These are phyloP conservation scores for Mucor ambiguus DNA, from an alignment of 371 early-diverging fungal species.

Conservation along the genomic window DNA sequence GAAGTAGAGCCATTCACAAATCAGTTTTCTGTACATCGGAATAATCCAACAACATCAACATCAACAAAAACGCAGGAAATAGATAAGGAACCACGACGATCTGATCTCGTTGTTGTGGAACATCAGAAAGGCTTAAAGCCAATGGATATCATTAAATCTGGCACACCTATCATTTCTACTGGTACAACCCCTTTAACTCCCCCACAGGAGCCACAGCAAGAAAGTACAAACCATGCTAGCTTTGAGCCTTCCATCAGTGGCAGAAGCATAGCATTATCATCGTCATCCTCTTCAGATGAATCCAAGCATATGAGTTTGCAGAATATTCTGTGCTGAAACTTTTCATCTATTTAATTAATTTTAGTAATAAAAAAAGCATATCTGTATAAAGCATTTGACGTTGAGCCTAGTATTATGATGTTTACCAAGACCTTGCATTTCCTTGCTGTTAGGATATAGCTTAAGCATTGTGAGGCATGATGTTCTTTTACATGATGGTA, in stretches of 20 bases:
- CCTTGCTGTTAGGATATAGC: too few relatives aligned
- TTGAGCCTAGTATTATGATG: not conserved
- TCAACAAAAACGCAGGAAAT: not conserved
- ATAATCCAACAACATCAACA: not conserved
- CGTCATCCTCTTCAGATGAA: not conserved
- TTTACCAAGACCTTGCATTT: too few relatives aligned
- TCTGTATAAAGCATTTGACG: not conserved
- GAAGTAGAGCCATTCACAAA: slow-evolving; percentile 49
- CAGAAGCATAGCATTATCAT: not conserved
- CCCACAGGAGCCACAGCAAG: slow-evolving; percentile 20
- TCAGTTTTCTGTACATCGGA: slow-evolving; percentile 33
- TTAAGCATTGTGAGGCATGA: too few relatives aligned
- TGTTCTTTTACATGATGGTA: too few relatives aligned
- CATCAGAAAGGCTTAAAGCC: slow-evolving; percentile 31
- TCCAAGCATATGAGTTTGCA: slow-evolving; percentile 28
- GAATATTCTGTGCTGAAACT: slow-evolving; percentile 22
- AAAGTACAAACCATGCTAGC: not conserved
- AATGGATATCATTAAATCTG: slow-evolving; percentile 33
- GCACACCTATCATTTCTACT: slow-evolving; percentile 13
- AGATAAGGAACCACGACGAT: slow-evolving; percentile 5
- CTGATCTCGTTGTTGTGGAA: slow-evolving; percentile 4
- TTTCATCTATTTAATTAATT: not conserved
- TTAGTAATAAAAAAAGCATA: not conserved
- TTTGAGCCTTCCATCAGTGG: not conserved
- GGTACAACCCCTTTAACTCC: slow-evolving; percentile 22